These are phyloP conservation scores for Ceratobasidium sp. DNA, from an alignment of 1,284 basidiomycete genomes.

Conservation along the genomic window DNA sequence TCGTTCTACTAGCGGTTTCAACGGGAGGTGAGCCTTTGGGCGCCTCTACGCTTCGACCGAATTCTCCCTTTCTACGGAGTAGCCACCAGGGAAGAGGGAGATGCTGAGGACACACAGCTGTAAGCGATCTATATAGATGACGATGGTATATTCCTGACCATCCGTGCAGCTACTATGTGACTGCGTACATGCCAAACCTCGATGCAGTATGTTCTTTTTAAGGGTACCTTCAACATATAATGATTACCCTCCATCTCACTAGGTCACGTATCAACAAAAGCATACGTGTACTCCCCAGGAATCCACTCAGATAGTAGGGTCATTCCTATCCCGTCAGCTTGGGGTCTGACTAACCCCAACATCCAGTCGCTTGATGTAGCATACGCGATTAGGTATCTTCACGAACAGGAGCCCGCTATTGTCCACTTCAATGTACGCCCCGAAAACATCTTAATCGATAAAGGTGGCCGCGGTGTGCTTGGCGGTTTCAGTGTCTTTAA, in stretches of 20 bases:
- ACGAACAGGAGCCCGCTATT: background rate
- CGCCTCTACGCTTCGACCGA: constrained; percentile 7
- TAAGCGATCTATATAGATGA: background rate
- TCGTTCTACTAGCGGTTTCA: background rate
- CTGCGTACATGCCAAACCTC: background rate
- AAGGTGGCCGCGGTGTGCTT: background rate
- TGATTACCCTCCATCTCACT: background rate
- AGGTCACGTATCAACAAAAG: background rate
- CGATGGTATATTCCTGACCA: background rate
- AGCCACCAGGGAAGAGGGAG: background rate
- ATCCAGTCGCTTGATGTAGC: background rate
- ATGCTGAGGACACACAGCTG: constrained; percentile 1
- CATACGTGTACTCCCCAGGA: background rate
- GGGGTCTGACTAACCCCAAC: no score
- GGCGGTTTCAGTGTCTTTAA: constrained; percentile 3
- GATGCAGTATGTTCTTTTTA: constrained; percentile 5
- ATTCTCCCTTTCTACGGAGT: constrained; percentile 20
- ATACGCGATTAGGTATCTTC: background rate
- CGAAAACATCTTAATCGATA: constrained; percentile 4
- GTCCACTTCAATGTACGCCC: constrained; percentile 7
- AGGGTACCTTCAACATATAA: background rate
- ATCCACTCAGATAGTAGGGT: constrained; percentile 13
- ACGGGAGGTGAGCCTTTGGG: background rate
- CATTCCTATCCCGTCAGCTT: no score
- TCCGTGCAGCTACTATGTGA: background rate